Evolutionary conservation across 306 rosid genomes (phyloP).

Genomic region (Crotalaria pallida): DNA sequence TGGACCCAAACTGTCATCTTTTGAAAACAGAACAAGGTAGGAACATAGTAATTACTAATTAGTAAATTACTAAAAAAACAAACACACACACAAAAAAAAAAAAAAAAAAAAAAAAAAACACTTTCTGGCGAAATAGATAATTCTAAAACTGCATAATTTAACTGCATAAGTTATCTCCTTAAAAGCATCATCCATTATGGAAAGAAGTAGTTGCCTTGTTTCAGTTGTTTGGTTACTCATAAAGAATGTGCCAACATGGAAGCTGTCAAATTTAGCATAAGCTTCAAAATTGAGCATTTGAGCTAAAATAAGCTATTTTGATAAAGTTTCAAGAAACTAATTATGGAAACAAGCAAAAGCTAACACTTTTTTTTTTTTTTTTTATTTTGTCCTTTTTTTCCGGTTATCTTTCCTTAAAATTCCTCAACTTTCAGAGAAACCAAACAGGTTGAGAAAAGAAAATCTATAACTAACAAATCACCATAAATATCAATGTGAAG

Average conservation of each 20-base stretch:
- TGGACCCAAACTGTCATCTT: slow-evolving; percentile 53
- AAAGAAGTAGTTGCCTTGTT: background rate
- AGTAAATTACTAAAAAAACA: background rate
- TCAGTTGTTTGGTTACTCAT: slow-evolving; percentile 9
- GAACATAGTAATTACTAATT: background rate
- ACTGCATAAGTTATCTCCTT: background rate
- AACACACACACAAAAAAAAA: no score
- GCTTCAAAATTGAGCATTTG: background rate
- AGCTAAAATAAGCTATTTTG: background rate
- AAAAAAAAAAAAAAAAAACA: background rate
- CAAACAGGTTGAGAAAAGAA: slow-evolving; percentile 1
- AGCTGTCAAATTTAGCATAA: background rate
- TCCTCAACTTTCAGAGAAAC: slow-evolving; percentile 7
- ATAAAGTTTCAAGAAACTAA: background rate
- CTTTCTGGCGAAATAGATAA: background rate
- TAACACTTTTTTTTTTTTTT: background rate
- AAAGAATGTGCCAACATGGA: background rate
- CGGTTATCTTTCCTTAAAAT: background rate
- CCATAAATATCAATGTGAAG: background rate
- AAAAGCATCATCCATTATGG: background rate
- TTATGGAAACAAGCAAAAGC: background rate
- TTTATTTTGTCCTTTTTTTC: no score
- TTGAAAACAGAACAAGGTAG: slow-evolving; percentile 28
- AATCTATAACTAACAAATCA: slow-evolving; percentile 7
- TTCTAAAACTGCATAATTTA: background rate